Base-by-base conservation (phyloP, 805 yeast genomes). In the Cyberlindnera americana region DNA sequence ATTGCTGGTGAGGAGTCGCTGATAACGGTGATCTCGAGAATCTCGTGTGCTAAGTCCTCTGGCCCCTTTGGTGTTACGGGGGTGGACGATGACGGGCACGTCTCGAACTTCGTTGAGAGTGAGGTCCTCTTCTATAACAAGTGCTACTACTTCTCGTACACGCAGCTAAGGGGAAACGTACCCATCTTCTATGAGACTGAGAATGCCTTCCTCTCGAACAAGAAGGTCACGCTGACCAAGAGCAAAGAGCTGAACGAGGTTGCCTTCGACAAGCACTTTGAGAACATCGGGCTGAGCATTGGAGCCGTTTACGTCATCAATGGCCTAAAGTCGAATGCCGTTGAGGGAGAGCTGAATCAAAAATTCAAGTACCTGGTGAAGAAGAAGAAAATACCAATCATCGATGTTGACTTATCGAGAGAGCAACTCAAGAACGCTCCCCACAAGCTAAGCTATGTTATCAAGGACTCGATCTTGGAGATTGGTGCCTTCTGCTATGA, bases 161-260 rank as follows among this genome's bases (percentile, higher is more conserved):
- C 83, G 0, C 96, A 89, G 62, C 73, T 90, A 3, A 68, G 96
- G 49, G 99, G 98, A 4, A 85, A 95, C 21, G 90, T 90, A 1
- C 99, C 99, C 0, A 65, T 93, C 6, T 91, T 87, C 55, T 93
- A 95, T 95, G 99, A 91, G 56, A 91, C 89, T 52, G 95, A 86
- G 46, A 69, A 64, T 31, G 61, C 64, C 39, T 79, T 93, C 10
- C 64, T 93, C 40, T 78, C 89, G 29, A 47, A 35, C 15, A 91
- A 91, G 21, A 91, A 87, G 57, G 80, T 88, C 29, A 77, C 77
- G 25, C 66, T 93, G n/a, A 78, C 90, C 0, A 72, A 95, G 50
- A 81, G 89, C 13, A 62, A 74, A 24, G 95, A 84, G 41, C 91
- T 95, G 11, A 78, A 96, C 0, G 95, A 88, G 54, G 84, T 91